Percentiles rank a stretch among this genome's conserved stretches.
phyloP scores from a whole-genome alignment of 129 eudicot species.

The Pseudognaphalium luteoalbum region DNA sequence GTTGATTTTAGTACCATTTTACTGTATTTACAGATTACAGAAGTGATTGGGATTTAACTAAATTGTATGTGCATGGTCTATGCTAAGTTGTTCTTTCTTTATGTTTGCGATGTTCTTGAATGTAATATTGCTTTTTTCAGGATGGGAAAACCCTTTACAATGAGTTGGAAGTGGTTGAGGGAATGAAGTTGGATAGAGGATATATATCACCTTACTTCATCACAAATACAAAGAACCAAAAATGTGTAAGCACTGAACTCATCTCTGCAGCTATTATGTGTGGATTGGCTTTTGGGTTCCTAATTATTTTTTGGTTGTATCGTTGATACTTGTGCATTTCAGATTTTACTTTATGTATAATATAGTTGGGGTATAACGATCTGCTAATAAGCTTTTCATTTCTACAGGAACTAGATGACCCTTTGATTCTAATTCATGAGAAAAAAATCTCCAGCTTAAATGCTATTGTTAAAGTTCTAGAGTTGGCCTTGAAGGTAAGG shows the following conservation, averaged over 20 bases:
- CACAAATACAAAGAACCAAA: constrained; percentile 57
- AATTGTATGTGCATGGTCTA: background rate
- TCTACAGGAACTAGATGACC: constrained; percentile 70
- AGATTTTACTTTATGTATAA: background rate
- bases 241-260: constrained; percentile 47
- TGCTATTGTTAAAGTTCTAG: constrained; percentile 70
- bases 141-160: constrained; percentile 64
- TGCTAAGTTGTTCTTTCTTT: background rate
- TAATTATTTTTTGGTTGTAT: background rate
- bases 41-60: background rate
- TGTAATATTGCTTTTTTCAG: constrained; percentile 29
- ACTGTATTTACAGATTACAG: background rate
- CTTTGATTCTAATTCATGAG: constrained; percentile 69
- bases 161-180: constrained; percentile 64
- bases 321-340: background rate
- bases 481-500: constrained; percentile 64
- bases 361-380: background rate
- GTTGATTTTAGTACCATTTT: background rate
- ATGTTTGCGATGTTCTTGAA: background rate
- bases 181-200: constrained; percentile 68
- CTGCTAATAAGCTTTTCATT: background rate
- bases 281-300: background rate
- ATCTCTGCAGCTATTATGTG: background rate
- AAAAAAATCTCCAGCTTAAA: constrained; percentile 60
- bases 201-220: constrained; percentile 63